These are phyloP conservation scores for Dichomitus squalens DNA, from an alignment of 1,284 basidiomycete species.

Conservation along the genomic window DNA sequence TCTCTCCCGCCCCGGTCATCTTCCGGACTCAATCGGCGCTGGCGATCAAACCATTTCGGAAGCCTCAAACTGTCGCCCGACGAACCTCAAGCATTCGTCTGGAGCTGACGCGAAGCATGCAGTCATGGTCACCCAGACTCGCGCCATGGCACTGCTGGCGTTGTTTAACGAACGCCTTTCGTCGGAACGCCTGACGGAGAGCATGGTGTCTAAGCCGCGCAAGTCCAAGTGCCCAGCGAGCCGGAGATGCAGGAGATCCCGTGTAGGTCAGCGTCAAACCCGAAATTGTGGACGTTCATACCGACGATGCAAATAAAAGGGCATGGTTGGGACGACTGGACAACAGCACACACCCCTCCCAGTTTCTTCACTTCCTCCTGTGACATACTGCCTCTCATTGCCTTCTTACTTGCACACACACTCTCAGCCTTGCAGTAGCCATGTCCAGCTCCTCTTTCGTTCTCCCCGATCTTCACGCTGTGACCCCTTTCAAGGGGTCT, in stretches of 20 bases:
- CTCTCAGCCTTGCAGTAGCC: conserved; percentile 16
- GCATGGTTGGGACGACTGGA: not conserved
- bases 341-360: not conserved
- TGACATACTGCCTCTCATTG: not conserved
- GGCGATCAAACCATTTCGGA: not conserved
- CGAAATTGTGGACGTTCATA: not conserved
- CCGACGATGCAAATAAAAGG: not conserved
- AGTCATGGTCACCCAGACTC: not conserved
- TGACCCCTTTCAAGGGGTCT: conserved; percentile 47
- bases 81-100: not conserved
- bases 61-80: not conserved
- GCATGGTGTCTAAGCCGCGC: conserved; percentile 1
- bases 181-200: conserved; percentile 4
- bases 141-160: conserved; percentile 3
- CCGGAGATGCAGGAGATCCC: not conserved
- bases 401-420: conserved; percentile 5
- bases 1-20: conserved; percentile 5
- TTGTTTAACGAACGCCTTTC: not conserved
- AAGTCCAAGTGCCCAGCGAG: not conserved
- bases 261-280: not conserved
- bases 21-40: not conserved
- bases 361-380: not conserved
- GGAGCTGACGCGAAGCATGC: conserved; percentile 3
- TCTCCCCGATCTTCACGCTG: conserved; percentile 58
- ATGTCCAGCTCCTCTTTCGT: conserved; percentile 45